These are phyloP conservation scores for Saksenaea vasiformis DNA, from an alignment of 371 early-diverging fungal species.

Conservation along the genomic window DNA sequence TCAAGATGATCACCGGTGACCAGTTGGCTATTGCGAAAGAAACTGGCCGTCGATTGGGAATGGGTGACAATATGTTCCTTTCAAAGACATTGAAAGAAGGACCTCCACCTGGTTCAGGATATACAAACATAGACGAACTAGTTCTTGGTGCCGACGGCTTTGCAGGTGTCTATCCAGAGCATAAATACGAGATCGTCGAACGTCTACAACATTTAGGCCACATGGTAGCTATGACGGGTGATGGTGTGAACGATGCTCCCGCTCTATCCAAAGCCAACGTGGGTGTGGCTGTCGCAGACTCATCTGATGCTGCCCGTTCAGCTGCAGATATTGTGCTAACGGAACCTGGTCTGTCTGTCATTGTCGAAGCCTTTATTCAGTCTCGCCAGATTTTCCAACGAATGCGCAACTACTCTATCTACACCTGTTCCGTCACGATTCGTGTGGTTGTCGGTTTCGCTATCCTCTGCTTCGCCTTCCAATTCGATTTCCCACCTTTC, in stretches of 20 bases:
- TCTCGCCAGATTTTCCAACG: conserved; percentile 77
- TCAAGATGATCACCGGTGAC: conserved; percentile 97
- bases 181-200: conserved; percentile 93
- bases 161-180: conserved; percentile 93
- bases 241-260: conserved; percentile 97
- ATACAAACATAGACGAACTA: conserved; percentile 76
- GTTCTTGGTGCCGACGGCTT: conserved; percentile 84
- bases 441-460: conserved; percentile 68
- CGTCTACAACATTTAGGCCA: conserved; percentile 84
- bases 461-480: conserved; percentile 57
- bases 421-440: conserved; percentile 68
- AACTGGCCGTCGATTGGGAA: conserved; percentile 76
- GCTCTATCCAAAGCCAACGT: conserved; percentile 88
- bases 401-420: conserved; percentile 67
- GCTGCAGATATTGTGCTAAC: conserved; percentile 82
- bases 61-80: conserved; percentile 78
- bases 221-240: conserved; percentile 93
- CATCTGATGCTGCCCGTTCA: conserved; percentile 77
- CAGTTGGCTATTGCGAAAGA: conserved; percentile 92
- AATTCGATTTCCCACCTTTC: conserved; percentile 68
- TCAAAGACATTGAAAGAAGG: conserved; percentile 77
- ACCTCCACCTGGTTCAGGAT: conserved; percentile 71
- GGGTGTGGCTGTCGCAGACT: conserved; percentile 85
- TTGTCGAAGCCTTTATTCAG: conserved; percentile 68
- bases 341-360: conserved; percentile 76